Conservation (phyloP, 2,329 filamentous ascomycete genomes). For the Massarina eburnea region DNA sequence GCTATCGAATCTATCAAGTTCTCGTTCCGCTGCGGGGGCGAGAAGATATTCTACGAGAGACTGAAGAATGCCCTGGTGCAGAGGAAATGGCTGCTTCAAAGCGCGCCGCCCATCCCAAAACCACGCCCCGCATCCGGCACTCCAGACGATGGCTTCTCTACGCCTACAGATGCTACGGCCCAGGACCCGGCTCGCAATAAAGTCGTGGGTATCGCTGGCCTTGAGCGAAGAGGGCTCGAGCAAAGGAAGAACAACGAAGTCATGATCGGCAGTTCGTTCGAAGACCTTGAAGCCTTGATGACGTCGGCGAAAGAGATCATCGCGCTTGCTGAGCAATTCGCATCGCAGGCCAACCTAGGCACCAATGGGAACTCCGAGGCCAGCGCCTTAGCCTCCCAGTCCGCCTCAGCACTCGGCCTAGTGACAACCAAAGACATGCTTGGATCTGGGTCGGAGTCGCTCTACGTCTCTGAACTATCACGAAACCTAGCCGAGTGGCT, state of each 20-base stretch:
- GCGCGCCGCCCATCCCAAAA: conserved; percentile 83
- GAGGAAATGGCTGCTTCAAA: conserved; percentile 90
- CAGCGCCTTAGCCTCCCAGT: conserved; percentile 75
- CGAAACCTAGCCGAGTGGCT: conserved; percentile 44
- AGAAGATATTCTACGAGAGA: conserved; percentile 85
- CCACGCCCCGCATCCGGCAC: conserved; percentile 47
- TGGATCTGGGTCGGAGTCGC: conserved; percentile 71
- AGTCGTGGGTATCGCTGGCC: conserved; percentile 84
- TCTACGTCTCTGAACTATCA: conserved; percentile 73
- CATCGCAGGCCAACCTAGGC: conserved; percentile 63
- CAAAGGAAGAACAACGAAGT: conserved; percentile 90
- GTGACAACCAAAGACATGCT: conserved; percentile 96
- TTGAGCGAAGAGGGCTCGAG: conserved; percentile 83
- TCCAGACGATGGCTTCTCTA: conserved; percentile 30
- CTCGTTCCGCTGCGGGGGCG: conserved; percentile 86
- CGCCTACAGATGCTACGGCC: conserved; percentile 20
- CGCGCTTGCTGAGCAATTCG: conserved; percentile 85
- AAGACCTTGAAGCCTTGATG: conserved; percentile 96
- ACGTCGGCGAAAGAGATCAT: conserved; percentile 96
- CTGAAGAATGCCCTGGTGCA: conserved; percentile 87
- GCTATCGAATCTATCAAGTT: conserved; percentile 79
- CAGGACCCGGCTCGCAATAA: conserved; percentile 47
- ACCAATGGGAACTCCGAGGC: conserved; percentile 66
- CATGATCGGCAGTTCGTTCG: conserved; percentile 90
- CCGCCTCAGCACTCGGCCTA: conserved; percentile 79